Base-by-base conservation (phyloP, 1,284 basidiomycete genomes). In the Blastosporella zonata region DNA sequence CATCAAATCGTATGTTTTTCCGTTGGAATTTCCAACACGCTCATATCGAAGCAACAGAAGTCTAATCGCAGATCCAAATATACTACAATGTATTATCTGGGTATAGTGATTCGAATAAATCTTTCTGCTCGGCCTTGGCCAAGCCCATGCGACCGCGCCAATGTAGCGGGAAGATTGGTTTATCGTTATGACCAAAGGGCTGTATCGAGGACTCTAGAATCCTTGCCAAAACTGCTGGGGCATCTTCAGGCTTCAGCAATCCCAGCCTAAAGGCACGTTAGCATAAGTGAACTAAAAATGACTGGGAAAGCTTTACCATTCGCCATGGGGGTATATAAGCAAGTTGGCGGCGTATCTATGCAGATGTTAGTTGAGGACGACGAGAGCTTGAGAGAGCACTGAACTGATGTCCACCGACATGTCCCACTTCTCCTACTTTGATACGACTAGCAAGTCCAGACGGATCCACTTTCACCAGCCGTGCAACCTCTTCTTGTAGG, bases 321-420 rank as follows among this genome's bases (percentile, higher is more conserved):
- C 88, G 13, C 90, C 84, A 28, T 78, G 77, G 5, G 90, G 90
- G 55, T 84, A 86, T 2, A 89, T 68, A 21, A 93, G 67, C 1
- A 89, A 62, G 63, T 93, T 93, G 1, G 87, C 89, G 1, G 91
- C 90, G 61, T 82, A 85, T 61, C 88, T 91, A 46, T 6, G 5
- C 6, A 28, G 36, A 29, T 23, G 51, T 47, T 53, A 52, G 29
- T 29, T 6, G 31, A 41, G 27, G 23, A 52, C 31, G 23, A 17
- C 27, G 12, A 51, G 18, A 43, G 9, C 38, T 5, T 34, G 15
- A n/a, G 27, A 35, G 25, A 35, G 35, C 36, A 72, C 84, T 62
- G 63, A 55, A 92, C 88, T 88, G 78, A 68, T 94, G 91, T 20
- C 89, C 89, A 1, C 91, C 91, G 36, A 93, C 84, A 67, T 93